Conservation (phyloP, 306 rosid species). For the Oxytropis ochrocephala region DNA sequence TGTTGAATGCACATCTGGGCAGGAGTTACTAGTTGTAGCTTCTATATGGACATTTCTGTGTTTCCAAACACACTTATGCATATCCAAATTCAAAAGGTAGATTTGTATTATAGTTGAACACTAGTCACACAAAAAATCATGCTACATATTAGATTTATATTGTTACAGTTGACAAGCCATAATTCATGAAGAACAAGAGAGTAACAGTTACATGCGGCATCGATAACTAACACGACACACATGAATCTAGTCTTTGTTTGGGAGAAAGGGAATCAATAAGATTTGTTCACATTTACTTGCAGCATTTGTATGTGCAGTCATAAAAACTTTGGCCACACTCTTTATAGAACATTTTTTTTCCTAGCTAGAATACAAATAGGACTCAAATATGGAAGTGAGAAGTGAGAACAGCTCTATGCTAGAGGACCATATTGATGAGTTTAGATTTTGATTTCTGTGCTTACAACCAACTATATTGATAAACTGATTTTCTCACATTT, state of each 20-base stretch:
- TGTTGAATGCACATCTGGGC: too few species aligned
- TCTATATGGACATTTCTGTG: too few species aligned
- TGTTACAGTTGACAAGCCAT: constrained; percentile 19
- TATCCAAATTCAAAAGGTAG: too few species aligned
- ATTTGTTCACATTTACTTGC: constrained; percentile 27
- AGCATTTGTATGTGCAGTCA: constrained; percentile 17
- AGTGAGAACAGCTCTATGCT: constrained; percentile 30
- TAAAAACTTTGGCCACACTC: constrained; percentile 22
- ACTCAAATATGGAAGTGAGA: constrained; percentile 28
- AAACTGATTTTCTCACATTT: constrained; percentile 23
- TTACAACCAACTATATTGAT: constrained; percentile 34
- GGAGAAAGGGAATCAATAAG: background rate
- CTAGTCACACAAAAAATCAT: background rate
- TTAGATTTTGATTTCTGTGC: constrained; percentile 21
- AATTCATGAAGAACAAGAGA: constrained; percentile 4
- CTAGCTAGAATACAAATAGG: constrained; percentile 35
- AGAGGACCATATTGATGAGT: constrained; percentile 30
- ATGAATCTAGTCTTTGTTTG: background rate
- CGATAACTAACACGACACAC: background rate
- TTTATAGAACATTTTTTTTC: constrained; percentile 31
- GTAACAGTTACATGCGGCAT: background rate
- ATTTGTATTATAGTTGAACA: background rate
- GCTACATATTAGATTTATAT: background rate
- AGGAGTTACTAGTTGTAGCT: too few species aligned
- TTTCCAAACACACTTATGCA: too few species aligned